Percentiles rank a stretch among this genome's conserved stretches.
Evolutionary conservation across 192 early-diverging fungal species (phyloP).

Genomic region (Geranomyces michiganensis): DNA sequence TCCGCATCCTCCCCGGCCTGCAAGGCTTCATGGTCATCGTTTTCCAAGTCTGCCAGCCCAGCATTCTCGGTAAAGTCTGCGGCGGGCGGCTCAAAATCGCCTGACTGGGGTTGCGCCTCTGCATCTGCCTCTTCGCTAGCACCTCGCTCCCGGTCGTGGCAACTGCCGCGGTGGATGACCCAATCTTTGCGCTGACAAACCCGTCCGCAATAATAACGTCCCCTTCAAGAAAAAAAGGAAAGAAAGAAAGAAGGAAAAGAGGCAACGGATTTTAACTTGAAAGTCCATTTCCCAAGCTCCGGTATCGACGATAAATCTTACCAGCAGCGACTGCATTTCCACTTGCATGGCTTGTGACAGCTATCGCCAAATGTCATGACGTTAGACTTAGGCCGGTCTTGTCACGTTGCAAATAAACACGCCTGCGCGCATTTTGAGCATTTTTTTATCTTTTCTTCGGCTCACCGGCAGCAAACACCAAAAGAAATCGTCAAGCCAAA

Average conservation of each 20-base stretch:
- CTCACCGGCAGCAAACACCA: conserved; percentile 8
- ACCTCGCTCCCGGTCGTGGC: conserved; percentile 2
- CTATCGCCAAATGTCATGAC: neutral
- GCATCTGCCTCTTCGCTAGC: neutral
- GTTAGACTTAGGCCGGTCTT: no score
- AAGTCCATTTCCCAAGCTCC: no score
- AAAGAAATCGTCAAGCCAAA: neutral
- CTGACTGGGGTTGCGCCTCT: no score
- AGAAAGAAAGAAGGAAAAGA: no score
- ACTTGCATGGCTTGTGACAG: conserved; percentile 2
- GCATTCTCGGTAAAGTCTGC: neutral
- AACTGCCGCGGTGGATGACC: neutral
- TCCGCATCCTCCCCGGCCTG: neutral
- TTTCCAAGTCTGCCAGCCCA: neutral
- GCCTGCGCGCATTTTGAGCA: no score
- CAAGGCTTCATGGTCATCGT: neutral
- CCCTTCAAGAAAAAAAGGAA: no score
- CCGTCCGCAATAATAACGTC: neutral
- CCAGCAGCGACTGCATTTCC: conserved; percentile 9
- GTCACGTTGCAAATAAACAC: no score
- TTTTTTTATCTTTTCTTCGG: no score
- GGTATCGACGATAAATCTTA: no score
- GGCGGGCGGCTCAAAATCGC: neutral
- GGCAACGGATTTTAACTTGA: no score
- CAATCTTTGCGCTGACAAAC: conserved; percentile 3